Base-by-base conservation (phyloP, 2,329 filamentous ascomycete genomes). In the Thelonectria blattea region DNA sequence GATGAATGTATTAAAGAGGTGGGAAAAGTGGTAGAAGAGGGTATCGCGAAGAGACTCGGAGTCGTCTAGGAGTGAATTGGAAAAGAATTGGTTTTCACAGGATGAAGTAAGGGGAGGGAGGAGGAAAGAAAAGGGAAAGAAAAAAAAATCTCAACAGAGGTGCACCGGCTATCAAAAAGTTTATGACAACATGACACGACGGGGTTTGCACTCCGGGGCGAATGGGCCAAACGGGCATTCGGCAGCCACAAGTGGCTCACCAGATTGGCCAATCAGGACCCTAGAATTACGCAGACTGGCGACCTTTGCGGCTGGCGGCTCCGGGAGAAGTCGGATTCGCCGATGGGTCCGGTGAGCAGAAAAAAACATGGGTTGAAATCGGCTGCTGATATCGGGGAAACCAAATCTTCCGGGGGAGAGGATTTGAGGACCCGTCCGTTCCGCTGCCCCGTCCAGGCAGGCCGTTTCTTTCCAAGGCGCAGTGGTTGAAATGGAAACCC, bases 121-220 rank as follows among this genome's bases (percentile, higher is more conserved):
- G 60, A n/a, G n/a, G 65, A 63, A 67, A 62, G 52, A 57, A 56
- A 60, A 61, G 62, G 62, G 62, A 56, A 52, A 63, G 62, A 63
- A 63, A 30, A 30, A 68, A 69, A 67, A 67, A 68, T 68, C 60
- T 61, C 62, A 59, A 60, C 57, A 66, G 66, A 24, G 22, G 22
- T 24, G 22, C 60, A 51, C 56, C 49, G 59, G 62, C 61, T 63
- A 60, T 62, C 67, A 67, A 75, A 75, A 75, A 70, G 67, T 75
- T 77, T 73, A 78, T 77, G 76, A 79, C 77, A 76, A 72, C 75
- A 78, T 77, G 74, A 71, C 69, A 69, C 59, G 62, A 62, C 60
- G 58, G 61, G 64, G 41, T 39, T 53, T 42, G 43, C 22, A 10
- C 53, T 46, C 46, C 53, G 24, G 46, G 53, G 37, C 37, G 45